A percentile compares a stretch with the other conserved stretches of the same genome.
Conservation (phyloP, 768 basidiomycete species). For the Myochromella boudieri region DNA sequence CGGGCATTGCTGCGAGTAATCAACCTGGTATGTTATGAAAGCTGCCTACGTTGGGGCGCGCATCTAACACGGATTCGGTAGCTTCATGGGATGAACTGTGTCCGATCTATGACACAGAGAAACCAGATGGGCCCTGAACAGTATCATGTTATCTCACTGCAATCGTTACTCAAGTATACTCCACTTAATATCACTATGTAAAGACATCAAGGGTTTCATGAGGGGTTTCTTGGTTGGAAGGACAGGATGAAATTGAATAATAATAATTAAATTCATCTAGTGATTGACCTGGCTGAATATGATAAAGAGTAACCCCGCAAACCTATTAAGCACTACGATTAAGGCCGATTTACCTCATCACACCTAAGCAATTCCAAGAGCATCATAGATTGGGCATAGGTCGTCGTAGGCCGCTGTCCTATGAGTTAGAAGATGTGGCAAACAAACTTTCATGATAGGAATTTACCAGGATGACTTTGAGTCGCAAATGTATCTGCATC, state of each 20-base stretch:
- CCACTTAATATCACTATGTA: no score
- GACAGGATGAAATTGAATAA: not conserved
- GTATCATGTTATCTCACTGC: no score
- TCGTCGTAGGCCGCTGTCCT: slow-evolving; percentile 22
- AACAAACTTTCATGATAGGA: not conserved
- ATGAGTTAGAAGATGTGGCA: not conserved
- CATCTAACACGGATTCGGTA: slow-evolving; percentile 4
- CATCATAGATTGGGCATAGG: slow-evolving; percentile 24
- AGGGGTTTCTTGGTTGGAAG: no score
- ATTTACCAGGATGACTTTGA: slow-evolving; percentile 16
- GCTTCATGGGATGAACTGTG: slow-evolving; percentile 36
- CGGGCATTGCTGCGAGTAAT: not conserved
- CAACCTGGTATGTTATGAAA: slow-evolving; percentile 6
- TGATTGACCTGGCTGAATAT: no score
- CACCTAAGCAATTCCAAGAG: not conserved
- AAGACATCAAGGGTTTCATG: no score
- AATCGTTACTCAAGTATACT: no score
- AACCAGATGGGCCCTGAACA: not conserved
- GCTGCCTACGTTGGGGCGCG: not conserved
- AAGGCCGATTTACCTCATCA: not conserved
- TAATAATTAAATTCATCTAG: not conserved
- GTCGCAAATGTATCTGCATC: slow-evolving; percentile 16
- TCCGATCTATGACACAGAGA: slow-evolving; percentile 23
- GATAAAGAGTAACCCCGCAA: not conserved
- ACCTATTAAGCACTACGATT: not conserved